Conservation (phyloP, 2,329 filamentous ascomycete genomes). For the Fusarium sambucinum region DNA sequence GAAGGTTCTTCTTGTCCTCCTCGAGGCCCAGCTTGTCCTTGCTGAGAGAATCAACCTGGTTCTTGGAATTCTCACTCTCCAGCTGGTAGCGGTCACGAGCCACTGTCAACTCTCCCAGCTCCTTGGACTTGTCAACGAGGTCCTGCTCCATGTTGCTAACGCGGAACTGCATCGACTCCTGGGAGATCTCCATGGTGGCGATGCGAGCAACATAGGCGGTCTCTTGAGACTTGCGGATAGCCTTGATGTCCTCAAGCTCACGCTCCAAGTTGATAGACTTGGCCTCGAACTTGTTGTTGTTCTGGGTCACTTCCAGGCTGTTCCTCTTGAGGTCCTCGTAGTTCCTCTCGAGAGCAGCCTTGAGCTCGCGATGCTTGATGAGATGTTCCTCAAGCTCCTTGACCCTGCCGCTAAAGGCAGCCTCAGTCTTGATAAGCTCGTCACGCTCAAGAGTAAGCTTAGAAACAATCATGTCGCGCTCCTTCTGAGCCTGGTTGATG, state of each 20-base stretch:
- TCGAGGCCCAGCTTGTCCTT: constrained; percentile 42
- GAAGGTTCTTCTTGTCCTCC: constrained; percentile 42
- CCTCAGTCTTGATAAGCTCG: constrained; percentile 40
- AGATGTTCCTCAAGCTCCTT: constrained; percentile 48
- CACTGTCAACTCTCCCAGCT: constrained; percentile 43
- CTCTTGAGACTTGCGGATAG: constrained; percentile 46
- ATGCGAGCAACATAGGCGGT: constrained; percentile 46
- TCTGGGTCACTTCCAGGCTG: constrained; percentile 20
- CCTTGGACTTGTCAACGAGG: constrained; percentile 41
- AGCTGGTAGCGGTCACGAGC: constrained; percentile 42
- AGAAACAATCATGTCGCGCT: constrained; percentile 36
- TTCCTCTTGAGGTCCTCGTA: constrained; percentile 48
- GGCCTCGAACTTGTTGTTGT: constrained; percentile 40
- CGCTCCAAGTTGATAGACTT: constrained; percentile 47
- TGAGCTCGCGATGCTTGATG: constrained; percentile 43
- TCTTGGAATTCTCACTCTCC: constrained; percentile 37
- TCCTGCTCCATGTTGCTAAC: constrained; percentile 43
- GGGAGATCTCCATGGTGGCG: constrained; percentile 46
- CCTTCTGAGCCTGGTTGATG: constrained; percentile 38
- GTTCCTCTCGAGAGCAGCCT: constrained; percentile 44
- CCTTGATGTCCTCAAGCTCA: constrained; percentile 43
- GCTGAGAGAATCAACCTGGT: constrained; percentile 37
- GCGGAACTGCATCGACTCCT: constrained; percentile 46
- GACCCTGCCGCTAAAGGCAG: constrained; percentile 39
- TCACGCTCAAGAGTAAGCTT: constrained; percentile 45